Evolutionary conservation across 805 yeast species (phyloP).

Genomic region (Wickerhamiella dianesei): DNA sequence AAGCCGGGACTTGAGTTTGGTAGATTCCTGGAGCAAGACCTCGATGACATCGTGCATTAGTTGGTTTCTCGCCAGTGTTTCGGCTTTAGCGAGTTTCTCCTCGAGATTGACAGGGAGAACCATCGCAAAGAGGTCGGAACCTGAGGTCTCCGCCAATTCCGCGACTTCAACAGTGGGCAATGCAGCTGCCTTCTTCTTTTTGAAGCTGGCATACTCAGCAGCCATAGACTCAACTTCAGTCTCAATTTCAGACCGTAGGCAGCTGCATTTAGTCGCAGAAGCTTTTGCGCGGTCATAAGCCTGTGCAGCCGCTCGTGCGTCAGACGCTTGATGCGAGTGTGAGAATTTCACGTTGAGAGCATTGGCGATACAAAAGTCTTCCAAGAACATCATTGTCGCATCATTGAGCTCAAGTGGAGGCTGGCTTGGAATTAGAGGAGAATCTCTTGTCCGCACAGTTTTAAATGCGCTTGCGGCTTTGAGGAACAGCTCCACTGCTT

Average conservation of each 20-base stretch:
- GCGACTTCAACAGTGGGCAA: no score
- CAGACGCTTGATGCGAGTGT: background rate
- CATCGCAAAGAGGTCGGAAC: background rate
- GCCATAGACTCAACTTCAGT: background rate
- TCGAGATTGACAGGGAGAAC: background rate
- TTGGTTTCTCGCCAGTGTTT: background rate
- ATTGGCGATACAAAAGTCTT: background rate
- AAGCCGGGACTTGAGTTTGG: background rate
- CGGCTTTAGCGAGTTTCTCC: background rate
- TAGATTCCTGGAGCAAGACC: background rate
- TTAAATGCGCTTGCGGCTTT: background rate
- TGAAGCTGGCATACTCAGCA: background rate
- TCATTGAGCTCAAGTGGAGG: background rate
- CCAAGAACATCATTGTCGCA: background rate
- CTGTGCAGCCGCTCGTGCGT: background rate
- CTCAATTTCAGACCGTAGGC: background rate
- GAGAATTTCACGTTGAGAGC: background rate
- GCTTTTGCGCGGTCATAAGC: background rate
- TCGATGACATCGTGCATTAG: background rate
- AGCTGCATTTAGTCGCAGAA: background rate
- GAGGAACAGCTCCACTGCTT: background rate
- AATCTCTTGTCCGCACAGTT: background rate
- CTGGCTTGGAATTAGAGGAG: background rate
- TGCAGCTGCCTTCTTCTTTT: background rate
- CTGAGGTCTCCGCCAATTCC: no score